Evolutionary conservation across 2,329 filamentous ascomycete genomes (phyloP), one percentile per base, ranked within the genome.

Genomic region (Falciphora oryzae): DNA sequence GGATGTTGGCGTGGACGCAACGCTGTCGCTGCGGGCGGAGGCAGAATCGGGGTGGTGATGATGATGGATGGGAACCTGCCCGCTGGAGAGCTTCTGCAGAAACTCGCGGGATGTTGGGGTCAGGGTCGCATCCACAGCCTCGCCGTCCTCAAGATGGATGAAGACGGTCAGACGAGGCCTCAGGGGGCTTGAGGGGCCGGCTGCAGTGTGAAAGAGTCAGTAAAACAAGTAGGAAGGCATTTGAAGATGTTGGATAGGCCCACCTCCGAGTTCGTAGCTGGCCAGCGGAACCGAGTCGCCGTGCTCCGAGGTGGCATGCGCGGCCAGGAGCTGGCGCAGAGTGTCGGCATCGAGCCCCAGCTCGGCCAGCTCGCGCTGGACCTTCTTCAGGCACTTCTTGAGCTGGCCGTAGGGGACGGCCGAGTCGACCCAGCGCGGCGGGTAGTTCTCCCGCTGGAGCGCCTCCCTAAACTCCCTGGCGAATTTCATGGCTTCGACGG

Each of bases 341-440:
- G 89, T 92, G 13, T 88, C 83, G 5, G 85, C 84, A 68, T 91
- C 89, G 35, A 96, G 84, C 10, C 92, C 92, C 18, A 94, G 78
- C 44, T 83, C 81, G 57, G 81, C 78, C 63, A 96, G 82, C 78
- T 96, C 91, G 63, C 80, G 78, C 68, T 89, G 85, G 62, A 96
- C 88, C 73, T 88, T 89, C 73, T 93, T 94, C 73, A 96, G 89
- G 76, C 90, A 91, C 79, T 96, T 96, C 77, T 96, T 96, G 65
- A 96, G 84, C 75, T 92, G 86, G 59, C 89, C 85, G 74, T 96
- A 96, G 3, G 90, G 91, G 67, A 96, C 91, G 61, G 92, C 92
- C 32, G 87, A 88, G 59, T 89, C 83, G 61, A 93, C 78, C 85
- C 85, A 88, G 72, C 89, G 86, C 62, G 84, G 78, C 10, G 92